Evolutionary conservation across 768 basidiomycete genomes (phyloP).

Genomic region (Nevesoporus exiguus): DNA sequence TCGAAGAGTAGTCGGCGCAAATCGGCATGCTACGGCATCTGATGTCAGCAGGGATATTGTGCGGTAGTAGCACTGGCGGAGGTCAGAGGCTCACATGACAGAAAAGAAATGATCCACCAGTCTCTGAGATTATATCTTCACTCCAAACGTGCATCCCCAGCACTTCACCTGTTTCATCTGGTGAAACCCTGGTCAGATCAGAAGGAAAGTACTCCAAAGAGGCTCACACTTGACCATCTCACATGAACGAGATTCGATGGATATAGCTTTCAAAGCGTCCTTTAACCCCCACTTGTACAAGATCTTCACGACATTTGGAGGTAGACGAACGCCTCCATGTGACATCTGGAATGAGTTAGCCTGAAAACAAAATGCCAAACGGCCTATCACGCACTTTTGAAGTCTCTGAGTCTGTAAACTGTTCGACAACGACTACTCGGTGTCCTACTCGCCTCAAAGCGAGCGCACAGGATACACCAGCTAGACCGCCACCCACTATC

Average conservation of each 20-base stretch:
- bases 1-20: conserved; percentile 46
- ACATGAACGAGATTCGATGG: conserved; percentile 20
- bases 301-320: conserved; percentile 57
- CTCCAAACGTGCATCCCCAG: conserved; percentile 47
- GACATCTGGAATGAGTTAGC: conserved; percentile 24
- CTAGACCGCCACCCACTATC: conserved; percentile 50
- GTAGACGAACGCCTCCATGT: conserved; percentile 43
- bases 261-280: conserved; percentile 38
- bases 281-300: conserved; percentile 55
- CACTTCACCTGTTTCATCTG: conserved; percentile 43
- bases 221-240: conserved; percentile 29
- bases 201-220: neutral
- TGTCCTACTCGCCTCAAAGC: conserved; percentile 57
- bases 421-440: conserved; percentile 55
- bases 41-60: neutral
- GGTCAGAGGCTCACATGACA: conserved; percentile 39
- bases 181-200: conserved; percentile 19
- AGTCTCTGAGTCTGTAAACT: conserved; percentile 37
- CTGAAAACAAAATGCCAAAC: neutral
- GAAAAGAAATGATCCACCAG: conserved; percentile 47
- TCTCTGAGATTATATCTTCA: conserved; percentile 45
- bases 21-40: conserved; percentile 44
- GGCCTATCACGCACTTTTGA: conserved; percentile 29
- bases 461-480: conserved; percentile 55
- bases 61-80: neutral